Conservation (phyloP, 2,329 filamentous ascomycete species). For the Xenoacremonium recifei region DNA sequence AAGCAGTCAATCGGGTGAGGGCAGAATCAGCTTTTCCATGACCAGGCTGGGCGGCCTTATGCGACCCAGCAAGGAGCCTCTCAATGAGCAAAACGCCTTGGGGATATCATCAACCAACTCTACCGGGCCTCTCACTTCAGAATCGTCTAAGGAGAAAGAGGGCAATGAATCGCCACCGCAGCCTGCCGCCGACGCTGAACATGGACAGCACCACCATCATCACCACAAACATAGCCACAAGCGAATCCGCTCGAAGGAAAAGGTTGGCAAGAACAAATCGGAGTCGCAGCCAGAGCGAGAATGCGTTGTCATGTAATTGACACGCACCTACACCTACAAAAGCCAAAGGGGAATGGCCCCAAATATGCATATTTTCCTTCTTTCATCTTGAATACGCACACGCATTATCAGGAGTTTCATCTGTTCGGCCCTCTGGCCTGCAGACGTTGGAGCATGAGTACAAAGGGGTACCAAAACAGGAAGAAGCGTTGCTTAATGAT, state of each 20-base stretch:
- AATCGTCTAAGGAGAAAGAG: constrained; percentile 19
- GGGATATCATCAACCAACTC: constrained; percentile 26
- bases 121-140: constrained; percentile 22
- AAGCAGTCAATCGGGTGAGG: constrained; percentile 57
- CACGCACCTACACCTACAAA: not conserved
- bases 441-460: not conserved
- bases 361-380: not conserved
- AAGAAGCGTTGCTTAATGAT: not conserved
- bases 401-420: not conserved
- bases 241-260: constrained; percentile 38
- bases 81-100: constrained; percentile 23
- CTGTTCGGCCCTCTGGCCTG: not conserved
- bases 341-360: not conserved
- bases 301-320: constrained; percentile 49
- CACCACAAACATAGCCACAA: constrained; percentile 34
- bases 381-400: not conserved
- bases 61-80: constrained; percentile 49
- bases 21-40: constrained; percentile 57
- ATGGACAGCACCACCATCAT: constrained; percentile 15
- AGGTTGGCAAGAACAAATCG: constrained; percentile 33
- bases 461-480: not conserved
- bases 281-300: constrained; percentile 44
- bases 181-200: constrained; percentile 14
- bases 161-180: constrained; percentile 21
- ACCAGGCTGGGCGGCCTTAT: constrained; percentile 53